Base-by-base conservation (phyloP, 768 basidiomycete species). In the Tulasnella sp. region DNA sequence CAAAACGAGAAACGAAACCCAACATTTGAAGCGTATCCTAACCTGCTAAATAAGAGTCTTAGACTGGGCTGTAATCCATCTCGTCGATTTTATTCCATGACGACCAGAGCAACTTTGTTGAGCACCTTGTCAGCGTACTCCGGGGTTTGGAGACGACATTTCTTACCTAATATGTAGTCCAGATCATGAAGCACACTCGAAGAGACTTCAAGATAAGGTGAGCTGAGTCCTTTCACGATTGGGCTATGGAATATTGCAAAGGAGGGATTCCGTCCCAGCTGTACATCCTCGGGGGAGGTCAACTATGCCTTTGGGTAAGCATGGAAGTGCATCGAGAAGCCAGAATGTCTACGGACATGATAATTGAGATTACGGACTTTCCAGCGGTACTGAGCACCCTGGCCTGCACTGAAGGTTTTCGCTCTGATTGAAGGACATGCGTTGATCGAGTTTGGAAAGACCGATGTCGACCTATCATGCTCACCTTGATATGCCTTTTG, bases 381-480 rank as follows among this genome's bases (percentile, higher is more conserved):
- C 55, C 75, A 76, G 1, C 75, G 55, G 23, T 61, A 76, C 75
- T 61, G 26, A 32, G 55, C 20, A 11, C 75, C 75, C 18, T 75
- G 48, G 37, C 35, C 75, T 13, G n/a, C 75, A 2, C 35, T 75
- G 51, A 75, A 75, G n/a, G 75, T 40, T 61, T 39, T 75, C 10
- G 46, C 75, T 26, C 75, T 75, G 48, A 23, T 11, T 7, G 40
- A 51, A 75, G 23, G 42, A 75, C 20, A 51, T 48, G 1, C 39
- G 13, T 35, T 16, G 23, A 11, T 26, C 35, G 29, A 32, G 23
- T 46, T 32, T 35, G 32, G 44, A n/a, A 29, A 29, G 18, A n/a
- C n/a, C 18, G 26, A 40, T 6, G 13, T 18, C 42, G 20, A 5
- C 20, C 1, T 42, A 11, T 26, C 15, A 74, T 9, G n/a, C 75